phyloP scores from a whole-genome alignment of 2,329 filamentous ascomycete species.

The Thelonectria discophora region DNA sequence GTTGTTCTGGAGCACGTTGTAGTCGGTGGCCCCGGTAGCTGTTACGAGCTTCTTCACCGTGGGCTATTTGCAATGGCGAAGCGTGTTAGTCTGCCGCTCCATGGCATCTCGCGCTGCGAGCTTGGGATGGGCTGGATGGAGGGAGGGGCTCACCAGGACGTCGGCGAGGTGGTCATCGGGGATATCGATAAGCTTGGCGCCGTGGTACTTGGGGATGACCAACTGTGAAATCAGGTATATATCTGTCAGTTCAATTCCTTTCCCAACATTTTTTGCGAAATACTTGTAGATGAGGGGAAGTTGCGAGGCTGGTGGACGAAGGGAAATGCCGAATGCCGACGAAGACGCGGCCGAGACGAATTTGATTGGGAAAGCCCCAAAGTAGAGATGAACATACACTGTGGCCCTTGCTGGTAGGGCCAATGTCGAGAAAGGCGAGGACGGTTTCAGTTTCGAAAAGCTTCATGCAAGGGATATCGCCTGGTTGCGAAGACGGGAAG shows the following conservation, averaged over 20 bases:
- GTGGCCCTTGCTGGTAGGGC: slow-evolving; percentile 87
- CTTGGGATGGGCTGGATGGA: not conserved
- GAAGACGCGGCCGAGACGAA: not conserved
- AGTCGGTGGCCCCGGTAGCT: slow-evolving; percentile 80
- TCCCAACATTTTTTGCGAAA: not conserved
- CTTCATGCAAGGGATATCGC: slow-evolving; percentile 96
- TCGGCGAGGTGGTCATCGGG: slow-evolving; percentile 88
- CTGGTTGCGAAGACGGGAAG: slow-evolving; percentile 56
- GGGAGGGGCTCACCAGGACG: slow-evolving; percentile 69
- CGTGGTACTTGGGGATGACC: slow-evolving; percentile 95
- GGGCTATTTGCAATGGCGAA: slow-evolving; percentile 39
- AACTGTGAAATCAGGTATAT: slow-evolving; percentile 64
- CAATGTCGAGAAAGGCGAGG: slow-evolving; percentile 95
- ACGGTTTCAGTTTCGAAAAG: slow-evolving; percentile 94
- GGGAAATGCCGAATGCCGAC: not conserved
- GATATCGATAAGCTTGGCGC: slow-evolving; percentile 89
- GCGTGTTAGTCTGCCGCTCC: not conserved
- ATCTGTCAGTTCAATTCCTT: slow-evolving; percentile 19
- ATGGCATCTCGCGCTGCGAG: too few species aligned
- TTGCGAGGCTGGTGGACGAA: not conserved
- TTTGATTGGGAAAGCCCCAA: not conserved
- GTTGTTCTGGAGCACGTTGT: slow-evolving; percentile 97
- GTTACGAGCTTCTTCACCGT: slow-evolving; percentile 82
- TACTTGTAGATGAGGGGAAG: slow-evolving; percentile 12
- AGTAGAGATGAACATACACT: slow-evolving; percentile 67